Percentiles rank a stretch among this genome's conserved stretches.
Evolutionary conservation across 768 basidiomycete genomes (phyloP).

Genomic region (Amylocystis lapponica): DNA sequence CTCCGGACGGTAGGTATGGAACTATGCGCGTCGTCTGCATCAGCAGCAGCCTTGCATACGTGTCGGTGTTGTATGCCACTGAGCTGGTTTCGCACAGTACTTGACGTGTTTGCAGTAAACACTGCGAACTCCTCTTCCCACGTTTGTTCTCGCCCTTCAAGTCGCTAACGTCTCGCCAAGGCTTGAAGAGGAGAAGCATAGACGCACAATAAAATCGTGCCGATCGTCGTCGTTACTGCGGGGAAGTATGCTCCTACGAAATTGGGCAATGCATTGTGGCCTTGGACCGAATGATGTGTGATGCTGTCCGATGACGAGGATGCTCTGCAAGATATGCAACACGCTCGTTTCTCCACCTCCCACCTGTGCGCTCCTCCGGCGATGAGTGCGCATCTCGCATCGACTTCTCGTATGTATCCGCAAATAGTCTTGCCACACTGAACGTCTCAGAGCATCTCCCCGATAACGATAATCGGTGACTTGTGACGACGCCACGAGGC

Average conservation of each 20-base stretch:
- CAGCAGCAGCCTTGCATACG: no score
- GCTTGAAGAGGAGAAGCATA: slow-evolving; percentile 31
- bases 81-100: no score
- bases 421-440: not conserved
- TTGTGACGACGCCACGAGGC: no score
- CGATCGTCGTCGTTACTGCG: slow-evolving; percentile 17
- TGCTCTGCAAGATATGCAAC: not conserved
- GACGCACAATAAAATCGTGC: slow-evolving; percentile 29
- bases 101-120: slow-evolving; percentile 13
- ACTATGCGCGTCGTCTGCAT: no score
- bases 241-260: slow-evolving; percentile 34
- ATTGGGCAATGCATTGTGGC: slow-evolving; percentile 29
- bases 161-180: slow-evolving; percentile 28
- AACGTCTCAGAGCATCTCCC: not conserved
- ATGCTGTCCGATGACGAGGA: slow-evolving; percentile 1
- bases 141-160: slow-evolving; percentile 14
- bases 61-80: no score
- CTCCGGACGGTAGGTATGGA: no score
- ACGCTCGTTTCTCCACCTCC: not conserved
- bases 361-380: not conserved
- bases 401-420: not conserved
- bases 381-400: not conserved
- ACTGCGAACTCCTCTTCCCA: slow-evolving; percentile 20
- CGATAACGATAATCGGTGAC: not conserved
- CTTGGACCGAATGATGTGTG: slow-evolving; percentile 17